phyloP scores from a whole-genome alignment of 2,329 filamentous ascomycete genomes.

The Fusarium camptoceras region DNA sequence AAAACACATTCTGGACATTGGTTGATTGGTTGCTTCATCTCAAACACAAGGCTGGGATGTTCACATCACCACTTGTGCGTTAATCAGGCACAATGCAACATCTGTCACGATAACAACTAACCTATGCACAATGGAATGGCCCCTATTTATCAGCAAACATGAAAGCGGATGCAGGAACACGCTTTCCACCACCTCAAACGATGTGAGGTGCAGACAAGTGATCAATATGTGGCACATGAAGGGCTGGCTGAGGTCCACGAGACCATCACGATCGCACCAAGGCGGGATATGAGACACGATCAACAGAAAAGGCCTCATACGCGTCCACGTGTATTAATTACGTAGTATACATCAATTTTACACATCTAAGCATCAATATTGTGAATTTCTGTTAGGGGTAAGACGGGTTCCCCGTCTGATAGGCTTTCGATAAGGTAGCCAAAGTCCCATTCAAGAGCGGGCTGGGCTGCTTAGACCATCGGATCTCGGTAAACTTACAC shows the following conservation, averaged over 20 bases:
- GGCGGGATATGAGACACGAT: constrained; percentile 25
- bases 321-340: constrained; percentile 29
- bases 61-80: constrained; percentile 29
- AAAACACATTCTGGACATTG: not conserved
- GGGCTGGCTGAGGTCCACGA: constrained; percentile 27
- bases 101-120: constrained; percentile 2
- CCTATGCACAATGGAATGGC: constrained; percentile 9
- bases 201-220: constrained; percentile 17
- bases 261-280: constrained; percentile 32
- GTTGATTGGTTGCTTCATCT: constrained; percentile 23
- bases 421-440: not conserved
- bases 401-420: not conserved
- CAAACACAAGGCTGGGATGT: constrained; percentile 3
- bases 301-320: constrained; percentile 15
- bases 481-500: not conserved
- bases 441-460: not conserved
- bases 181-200: not conserved
- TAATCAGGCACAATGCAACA: constrained; percentile 40
- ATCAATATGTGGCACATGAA: constrained; percentile 38
- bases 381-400: not conserved
- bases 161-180: constrained; percentile 9
- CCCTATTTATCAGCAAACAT: not conserved
- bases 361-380: not conserved
- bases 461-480: not conserved
- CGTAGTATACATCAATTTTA: not conserved